phyloP scores from a whole-genome alignment of 306 rosid species.

The Spatholobus suberectus region DNA sequence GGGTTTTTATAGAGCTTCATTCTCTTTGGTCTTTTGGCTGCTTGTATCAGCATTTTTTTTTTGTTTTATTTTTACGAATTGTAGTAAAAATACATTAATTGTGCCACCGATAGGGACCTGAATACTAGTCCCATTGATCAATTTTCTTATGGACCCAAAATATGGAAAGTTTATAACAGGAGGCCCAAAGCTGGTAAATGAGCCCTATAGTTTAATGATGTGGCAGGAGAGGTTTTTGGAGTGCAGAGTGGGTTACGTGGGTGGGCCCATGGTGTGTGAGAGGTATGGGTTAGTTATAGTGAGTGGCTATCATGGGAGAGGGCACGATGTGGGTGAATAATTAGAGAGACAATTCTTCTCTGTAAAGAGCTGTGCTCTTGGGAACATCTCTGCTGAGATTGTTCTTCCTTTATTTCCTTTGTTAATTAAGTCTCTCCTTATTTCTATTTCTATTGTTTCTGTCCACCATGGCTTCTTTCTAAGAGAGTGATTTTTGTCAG shows the following conservation, averaged over 20 bases:
- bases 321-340: not conserved
- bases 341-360: not conserved
- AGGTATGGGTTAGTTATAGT: too few relatives aligned
- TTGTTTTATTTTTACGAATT: slow-evolving; percentile 16
- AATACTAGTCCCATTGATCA: not conserved
- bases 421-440: too few relatives aligned
- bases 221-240: too few relatives aligned
- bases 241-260: not conserved
- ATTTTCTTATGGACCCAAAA: not conserved
- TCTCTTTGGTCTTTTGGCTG: not conserved
- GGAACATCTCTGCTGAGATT: too few relatives aligned
- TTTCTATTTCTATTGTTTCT: too few relatives aligned
- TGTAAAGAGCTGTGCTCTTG: not conserved
- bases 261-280: too few relatives aligned
- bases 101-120: not conserved
- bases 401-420: not conserved
- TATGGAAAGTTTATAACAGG: not conserved
- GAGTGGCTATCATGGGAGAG: too few relatives aligned
- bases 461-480: slow-evolving; percentile 31
- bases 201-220: too few relatives aligned
- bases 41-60: slow-evolving; percentile 27
- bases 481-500: slow-evolving; percentile 1
- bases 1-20: slow-evolving; percentile 2
- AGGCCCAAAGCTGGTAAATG: not conserved
- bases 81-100: not conserved